Evolutionary conservation across 23 red algal genomes (phyloP).

Genomic region (Cyanidium caldarium): DNA sequence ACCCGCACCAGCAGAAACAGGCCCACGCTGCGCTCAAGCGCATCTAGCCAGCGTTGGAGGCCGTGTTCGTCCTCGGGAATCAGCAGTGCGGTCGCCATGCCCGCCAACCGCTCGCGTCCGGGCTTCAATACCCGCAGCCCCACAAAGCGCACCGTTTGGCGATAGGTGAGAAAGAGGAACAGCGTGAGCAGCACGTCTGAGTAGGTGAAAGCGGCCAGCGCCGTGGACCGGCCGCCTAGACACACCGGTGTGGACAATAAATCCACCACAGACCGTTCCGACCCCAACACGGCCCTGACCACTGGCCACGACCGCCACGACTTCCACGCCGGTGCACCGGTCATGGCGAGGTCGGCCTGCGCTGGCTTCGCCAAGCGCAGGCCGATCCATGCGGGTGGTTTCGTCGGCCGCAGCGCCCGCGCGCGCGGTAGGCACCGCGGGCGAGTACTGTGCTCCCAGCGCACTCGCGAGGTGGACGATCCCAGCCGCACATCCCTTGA

Average conservation of each 20-base stretch:
- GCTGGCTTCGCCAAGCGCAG: too few relatives aligned
- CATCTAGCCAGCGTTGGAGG: not conserved
- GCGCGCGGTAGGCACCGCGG: too few relatives aligned
- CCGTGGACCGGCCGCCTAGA: not conserved
- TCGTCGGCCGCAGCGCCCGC: too few relatives aligned
- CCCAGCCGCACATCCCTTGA: too few relatives aligned
- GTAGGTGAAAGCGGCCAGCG: not conserved
- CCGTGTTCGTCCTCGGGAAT: slow-evolving; percentile 4
- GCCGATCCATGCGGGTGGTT: too few relatives aligned
- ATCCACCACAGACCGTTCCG: too few relatives aligned
- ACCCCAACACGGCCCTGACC: too few relatives aligned
- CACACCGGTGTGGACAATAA: not conserved
- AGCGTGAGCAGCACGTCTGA: not conserved
- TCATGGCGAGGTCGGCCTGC: too few relatives aligned
- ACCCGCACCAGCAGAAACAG: not conserved
- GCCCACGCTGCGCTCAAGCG: not conserved
- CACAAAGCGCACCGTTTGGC: not conserved
- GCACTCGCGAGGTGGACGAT: too few relatives aligned
- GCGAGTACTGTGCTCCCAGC: too few relatives aligned
- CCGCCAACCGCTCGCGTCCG: not conserved
- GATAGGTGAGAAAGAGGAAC: not conserved
- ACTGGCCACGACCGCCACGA: too few relatives aligned
- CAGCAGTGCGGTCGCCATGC: not conserved
- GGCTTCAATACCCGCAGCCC: not conserved
- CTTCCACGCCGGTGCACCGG: too few relatives aligned